Evolutionary conservation across 345 rosid genomes (phyloP).

Genomic region (Erodium maritimum): DNA sequence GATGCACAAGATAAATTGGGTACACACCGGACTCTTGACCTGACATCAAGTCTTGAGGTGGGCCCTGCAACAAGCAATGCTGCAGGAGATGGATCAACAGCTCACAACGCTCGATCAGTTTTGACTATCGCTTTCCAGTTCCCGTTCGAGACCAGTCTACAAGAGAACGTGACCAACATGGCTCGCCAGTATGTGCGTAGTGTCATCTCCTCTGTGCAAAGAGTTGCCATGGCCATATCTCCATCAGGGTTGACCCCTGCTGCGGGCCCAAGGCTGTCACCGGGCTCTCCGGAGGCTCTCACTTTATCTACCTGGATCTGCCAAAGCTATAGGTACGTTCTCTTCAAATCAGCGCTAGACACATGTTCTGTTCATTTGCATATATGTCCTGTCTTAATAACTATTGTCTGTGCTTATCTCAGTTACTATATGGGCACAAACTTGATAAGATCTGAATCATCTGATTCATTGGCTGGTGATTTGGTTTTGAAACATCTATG

Average conservation of each 20-base stretch:
- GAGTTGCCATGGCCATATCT: conserved; percentile 91
- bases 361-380: no score
- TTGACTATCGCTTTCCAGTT: conserved; percentile 95
- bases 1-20: conserved; percentile 44
- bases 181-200: conserved; percentile 87
- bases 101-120: conserved; percentile 53
- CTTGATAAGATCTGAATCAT: conserved; percentile 25
- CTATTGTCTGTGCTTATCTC: conserved; percentile 10
- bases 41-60: conserved; percentile 88
- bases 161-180: conserved; percentile 90
- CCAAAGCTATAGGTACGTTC: conserved; percentile 63
- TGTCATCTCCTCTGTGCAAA: conserved; percentile 87
- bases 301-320: conserved; percentile 91
- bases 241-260: conserved; percentile 68
- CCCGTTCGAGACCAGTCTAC: conserved; percentile 77
- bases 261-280: conserved; percentile 56
- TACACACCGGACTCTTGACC: conserved; percentile 67
- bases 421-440: conserved; percentile 71
- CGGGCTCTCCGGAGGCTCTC: conserved; percentile 90
- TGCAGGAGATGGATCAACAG: conserved; percentile 39
- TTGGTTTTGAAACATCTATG: conserved; percentile 66
- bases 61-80: conserved; percentile 46
- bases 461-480: conserved; percentile 48
- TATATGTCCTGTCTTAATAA: no score
- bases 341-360: background rate